Conservation (phyloP, 2,329 filamentous ascomycete genomes). For the Juglanconis juglandina region DNA sequence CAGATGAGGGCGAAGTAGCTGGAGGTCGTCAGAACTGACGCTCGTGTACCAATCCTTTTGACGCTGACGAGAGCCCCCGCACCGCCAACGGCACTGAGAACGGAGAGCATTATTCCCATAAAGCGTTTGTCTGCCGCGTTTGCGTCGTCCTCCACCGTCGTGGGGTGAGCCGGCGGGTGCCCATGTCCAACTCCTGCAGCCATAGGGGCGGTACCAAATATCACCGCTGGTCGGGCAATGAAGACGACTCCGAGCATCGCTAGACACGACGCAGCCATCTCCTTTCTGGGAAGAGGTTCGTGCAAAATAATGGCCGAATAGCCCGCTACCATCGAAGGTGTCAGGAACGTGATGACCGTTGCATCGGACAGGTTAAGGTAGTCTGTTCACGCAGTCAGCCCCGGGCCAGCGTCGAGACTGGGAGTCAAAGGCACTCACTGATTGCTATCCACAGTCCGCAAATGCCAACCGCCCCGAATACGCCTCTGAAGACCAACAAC, state of each 20-base stretch:
- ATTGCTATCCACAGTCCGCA: slow-evolving; percentile 61
- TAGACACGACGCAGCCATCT: slow-evolving; percentile 72
- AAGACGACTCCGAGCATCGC: slow-evolving; percentile 78
- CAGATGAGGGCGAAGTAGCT: slow-evolving; percentile 29
- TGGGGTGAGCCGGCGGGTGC: not conserved
- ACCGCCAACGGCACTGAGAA: slow-evolving; percentile 74
- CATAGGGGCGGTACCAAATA: slow-evolving; percentile 4
- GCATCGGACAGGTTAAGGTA: slow-evolving; percentile 85
- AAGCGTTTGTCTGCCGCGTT: slow-evolving; percentile 62
- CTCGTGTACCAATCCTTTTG: slow-evolving; percentile 20
- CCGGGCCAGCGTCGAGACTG: slow-evolving; percentile 39
- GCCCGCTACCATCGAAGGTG: slow-evolving; percentile 75
- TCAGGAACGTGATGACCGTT: slow-evolving; percentile 84
- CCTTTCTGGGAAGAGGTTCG: slow-evolving; percentile 74
- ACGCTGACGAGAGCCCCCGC: slow-evolving; percentile 41
- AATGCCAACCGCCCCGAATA: slow-evolving; percentile 69
- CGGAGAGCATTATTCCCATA: slow-evolving; percentile 65
- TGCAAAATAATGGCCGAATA: slow-evolving; percentile 70
- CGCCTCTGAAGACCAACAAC: slow-evolving; percentile 65
- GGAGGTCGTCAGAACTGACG: slow-evolving; percentile 15
- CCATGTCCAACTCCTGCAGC: not conserved
- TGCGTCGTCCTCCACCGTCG: slow-evolving; percentile 30
- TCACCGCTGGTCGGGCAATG: slow-evolving; percentile 66
- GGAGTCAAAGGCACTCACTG: slow-evolving; percentile 70
- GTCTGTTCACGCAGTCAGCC: slow-evolving; percentile 43